These are phyloP conservation scores for Solanum sitiens DNA, from an alignment of 257 asterid genomes.

Conservation along the genomic window DNA sequence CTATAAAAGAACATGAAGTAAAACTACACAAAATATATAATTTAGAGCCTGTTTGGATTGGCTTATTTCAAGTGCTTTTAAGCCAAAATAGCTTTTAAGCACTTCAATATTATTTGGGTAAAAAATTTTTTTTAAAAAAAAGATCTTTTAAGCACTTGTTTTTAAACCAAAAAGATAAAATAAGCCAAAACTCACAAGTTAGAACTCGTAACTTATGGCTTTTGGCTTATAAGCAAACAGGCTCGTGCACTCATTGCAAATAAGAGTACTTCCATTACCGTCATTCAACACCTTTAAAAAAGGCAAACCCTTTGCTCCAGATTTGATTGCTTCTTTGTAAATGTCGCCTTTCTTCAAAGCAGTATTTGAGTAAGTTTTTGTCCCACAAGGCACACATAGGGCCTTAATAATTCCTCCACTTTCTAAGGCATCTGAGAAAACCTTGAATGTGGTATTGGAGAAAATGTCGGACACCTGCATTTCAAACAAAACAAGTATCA, in stretches of 20 bases:
- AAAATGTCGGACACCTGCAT: conserved; percentile 71
- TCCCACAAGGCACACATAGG: conserved; percentile 71
- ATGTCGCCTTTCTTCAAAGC: conserved; percentile 90
- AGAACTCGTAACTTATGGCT: not conserved
- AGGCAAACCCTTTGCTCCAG: conserved; percentile 96
- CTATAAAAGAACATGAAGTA: not conserved
- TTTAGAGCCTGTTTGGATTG: not conserved
- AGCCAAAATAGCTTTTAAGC: not conserved
- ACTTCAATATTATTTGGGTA: not conserved
- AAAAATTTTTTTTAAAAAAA: not conserved
- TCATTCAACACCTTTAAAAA: conserved; percentile 74
- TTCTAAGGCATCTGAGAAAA: conserved; percentile 64
- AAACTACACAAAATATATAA: not conserved
- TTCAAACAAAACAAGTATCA: not conserved
- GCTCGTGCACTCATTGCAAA: not conserved
- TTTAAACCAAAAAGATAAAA: not conserved
- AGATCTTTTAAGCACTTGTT: not conserved
- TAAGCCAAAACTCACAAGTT: not conserved
- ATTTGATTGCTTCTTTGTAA: conserved; percentile 68
- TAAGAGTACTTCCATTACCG: conserved; percentile 29
- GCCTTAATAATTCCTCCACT: conserved; percentile 67
- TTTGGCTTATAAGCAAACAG: not conserved
- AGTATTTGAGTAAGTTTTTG: conserved; percentile 70
- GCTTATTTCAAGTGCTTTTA: not conserved
- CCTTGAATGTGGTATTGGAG: conserved; percentile 71